Conservation (phyloP, 805 yeast genomes). For the Ogataea paraovalis region DNA sequence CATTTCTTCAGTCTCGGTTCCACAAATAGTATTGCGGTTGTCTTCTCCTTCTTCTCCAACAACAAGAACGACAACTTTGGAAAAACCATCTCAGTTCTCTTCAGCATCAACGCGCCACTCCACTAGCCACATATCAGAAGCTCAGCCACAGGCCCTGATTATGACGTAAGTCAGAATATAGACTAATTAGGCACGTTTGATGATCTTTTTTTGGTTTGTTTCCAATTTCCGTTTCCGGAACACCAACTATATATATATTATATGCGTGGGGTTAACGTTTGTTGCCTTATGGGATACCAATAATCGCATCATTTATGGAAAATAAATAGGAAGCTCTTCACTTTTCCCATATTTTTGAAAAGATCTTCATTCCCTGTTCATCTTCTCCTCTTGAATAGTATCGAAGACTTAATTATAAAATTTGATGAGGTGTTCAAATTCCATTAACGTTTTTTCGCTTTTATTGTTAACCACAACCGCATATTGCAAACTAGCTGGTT, state of each 20-base stretch:
- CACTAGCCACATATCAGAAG: neutral
- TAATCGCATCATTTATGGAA: too few species aligned
- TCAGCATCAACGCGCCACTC: neutral
- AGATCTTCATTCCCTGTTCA: too few species aligned
- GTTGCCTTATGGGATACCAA: too few species aligned
- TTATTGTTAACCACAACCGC: too few species aligned
- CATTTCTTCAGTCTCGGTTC: neutral
- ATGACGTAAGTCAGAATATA: neutral
- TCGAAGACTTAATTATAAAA: too few species aligned
- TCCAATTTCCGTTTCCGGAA: neutral
- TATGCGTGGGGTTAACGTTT: too few species aligned
- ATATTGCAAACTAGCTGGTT: too few species aligned
- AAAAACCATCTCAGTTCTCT: neutral
- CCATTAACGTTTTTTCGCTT: too few species aligned
- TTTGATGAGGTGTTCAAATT: too few species aligned
- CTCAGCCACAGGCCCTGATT: neutral
- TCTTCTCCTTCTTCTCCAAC: neutral
- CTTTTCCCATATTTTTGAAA: too few species aligned
- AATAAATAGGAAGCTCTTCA: too few species aligned
- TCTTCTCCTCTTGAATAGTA: too few species aligned
- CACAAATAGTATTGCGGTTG: neutral
- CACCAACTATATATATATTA: neutral
- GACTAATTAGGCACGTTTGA: neutral
- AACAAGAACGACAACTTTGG: neutral
- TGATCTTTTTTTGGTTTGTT: neutral